Conservation (phyloP, 2,329 filamentous ascomycete species). For the Chrysoporthe cubensis region DNA sequence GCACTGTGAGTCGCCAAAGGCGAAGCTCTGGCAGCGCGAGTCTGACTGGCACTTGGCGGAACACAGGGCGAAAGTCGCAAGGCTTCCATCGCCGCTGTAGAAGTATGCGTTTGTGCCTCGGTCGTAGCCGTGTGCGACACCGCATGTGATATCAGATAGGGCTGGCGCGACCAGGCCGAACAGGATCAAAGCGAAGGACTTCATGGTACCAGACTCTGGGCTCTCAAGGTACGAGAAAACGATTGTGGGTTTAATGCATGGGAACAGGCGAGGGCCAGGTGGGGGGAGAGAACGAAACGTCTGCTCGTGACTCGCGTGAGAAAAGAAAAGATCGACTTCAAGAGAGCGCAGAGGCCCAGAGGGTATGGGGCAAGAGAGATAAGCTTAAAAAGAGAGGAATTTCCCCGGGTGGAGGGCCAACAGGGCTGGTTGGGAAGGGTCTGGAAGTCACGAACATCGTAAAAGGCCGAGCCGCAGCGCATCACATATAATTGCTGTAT, state of each 20-base stretch:
- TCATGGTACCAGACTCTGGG: slow-evolving; percentile 6
- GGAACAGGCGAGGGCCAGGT: neutral
- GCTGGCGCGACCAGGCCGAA: slow-evolving; percentile 26
- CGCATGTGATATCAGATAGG: slow-evolving; percentile 19
- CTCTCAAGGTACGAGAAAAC: neutral
- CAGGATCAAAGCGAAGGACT: neutral
- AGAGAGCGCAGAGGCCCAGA: neutral
- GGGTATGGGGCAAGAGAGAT: neutral
- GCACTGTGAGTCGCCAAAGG: slow-evolving; percentile 18
- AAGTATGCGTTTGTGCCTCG: slow-evolving; percentile 24
- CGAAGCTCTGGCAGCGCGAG: slow-evolving; percentile 24
- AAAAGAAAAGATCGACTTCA: neutral
- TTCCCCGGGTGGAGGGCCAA: neutral
- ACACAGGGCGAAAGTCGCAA: slow-evolving; percentile 21
- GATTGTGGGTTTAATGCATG: neutral
- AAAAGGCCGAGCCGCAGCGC: neutral
- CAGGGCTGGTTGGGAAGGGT: too few relatives aligned
- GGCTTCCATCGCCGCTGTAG: slow-evolving; percentile 27
- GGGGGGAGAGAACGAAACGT: neutral
- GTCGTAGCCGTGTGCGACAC: slow-evolving; percentile 26
- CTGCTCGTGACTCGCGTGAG: neutral
- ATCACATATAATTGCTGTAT: neutral
- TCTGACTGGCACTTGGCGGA: slow-evolving; percentile 21
- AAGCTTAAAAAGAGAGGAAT: neutral
- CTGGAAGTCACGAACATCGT: too few relatives aligned